Conservation (phyloP, 2,329 filamentous ascomycete species). For the Ophiocordyceps unilateralis region DNA sequence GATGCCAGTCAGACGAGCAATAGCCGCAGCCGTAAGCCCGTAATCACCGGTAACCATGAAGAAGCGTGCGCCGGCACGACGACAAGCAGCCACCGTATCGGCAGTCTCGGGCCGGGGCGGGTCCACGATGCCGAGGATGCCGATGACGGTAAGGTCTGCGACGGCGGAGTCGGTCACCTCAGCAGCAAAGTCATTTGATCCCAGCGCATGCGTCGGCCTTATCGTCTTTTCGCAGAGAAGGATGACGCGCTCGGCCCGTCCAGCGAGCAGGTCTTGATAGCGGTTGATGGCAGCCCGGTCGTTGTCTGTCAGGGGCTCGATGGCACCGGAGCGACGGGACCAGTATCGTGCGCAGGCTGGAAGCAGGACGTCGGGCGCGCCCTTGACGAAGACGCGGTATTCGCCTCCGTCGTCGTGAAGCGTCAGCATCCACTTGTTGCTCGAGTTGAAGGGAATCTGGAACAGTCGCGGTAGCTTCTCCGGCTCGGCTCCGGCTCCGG, state of each 20-base stretch:
- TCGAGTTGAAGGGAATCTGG: slow-evolving; percentile 31
- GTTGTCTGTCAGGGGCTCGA: slow-evolving; percentile 16
- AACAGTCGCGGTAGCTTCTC: slow-evolving; percentile 12
- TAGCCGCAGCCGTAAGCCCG: slow-evolving; percentile 43
- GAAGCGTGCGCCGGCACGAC: slow-evolving; percentile 25
- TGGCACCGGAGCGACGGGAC: slow-evolving; percentile 12
- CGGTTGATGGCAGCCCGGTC: slow-evolving; percentile 15
- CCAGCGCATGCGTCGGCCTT: slow-evolving; percentile 8
- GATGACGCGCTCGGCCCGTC: slow-evolving; percentile 25
- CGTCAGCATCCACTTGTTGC: slow-evolving; percentile 32
- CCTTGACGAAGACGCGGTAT: slow-evolving; percentile 32
- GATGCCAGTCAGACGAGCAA: slow-evolving; percentile 48
- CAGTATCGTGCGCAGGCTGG: slow-evolving; percentile 17
- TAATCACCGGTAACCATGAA: slow-evolving; percentile 32
- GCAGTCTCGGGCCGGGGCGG: slow-evolving; percentile 26
- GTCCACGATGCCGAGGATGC: slow-evolving; percentile 33
- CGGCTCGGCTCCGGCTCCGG: slow-evolving; percentile 8
- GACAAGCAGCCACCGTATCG: slow-evolving; percentile 21
- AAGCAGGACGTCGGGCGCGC: slow-evolving; percentile 33
- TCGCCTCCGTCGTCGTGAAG: slow-evolving; percentile 12
- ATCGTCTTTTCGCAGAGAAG: slow-evolving; percentile 22
- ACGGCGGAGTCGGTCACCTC: slow-evolving; percentile 24
- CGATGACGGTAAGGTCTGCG: slow-evolving; percentile 27
- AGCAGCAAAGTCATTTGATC: slow-evolving; percentile 31
- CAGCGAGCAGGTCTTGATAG: slow-evolving; percentile 21